Conservation (phyloP, 768 basidiomycete genomes). For the Pleurotus salmoneostramineus region DNA sequence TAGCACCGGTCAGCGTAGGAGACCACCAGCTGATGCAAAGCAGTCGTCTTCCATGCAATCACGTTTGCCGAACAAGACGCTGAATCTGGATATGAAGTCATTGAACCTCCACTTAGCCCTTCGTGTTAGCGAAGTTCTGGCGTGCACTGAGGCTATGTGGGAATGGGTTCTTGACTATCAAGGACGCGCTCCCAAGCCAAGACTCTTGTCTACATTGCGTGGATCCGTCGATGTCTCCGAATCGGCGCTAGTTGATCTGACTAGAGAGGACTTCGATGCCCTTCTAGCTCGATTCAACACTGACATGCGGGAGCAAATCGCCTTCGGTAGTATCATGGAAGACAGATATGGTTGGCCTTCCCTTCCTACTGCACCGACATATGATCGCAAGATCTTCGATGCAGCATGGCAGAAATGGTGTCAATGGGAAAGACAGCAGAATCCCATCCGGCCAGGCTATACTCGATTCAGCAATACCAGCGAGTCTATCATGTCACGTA, state of each 20-base stretch:
- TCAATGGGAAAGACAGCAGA: conserved; percentile 37
- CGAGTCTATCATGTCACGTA: conserved; percentile 3
- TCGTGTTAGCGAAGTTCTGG: conserved; percentile 61
- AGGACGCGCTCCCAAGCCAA: conserved; percentile 14
- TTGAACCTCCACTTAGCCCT: conserved; percentile 63
- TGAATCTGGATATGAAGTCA: conserved; percentile 53
- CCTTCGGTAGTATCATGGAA: conserved; percentile 37
- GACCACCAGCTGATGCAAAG: neutral
- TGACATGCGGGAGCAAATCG: conserved; percentile 63
- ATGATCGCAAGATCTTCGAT: conserved; percentile 54
- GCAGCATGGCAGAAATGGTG: conserved; percentile 56
- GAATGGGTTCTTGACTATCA: conserved; percentile 62
- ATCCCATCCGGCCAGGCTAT: conserved; percentile 9
- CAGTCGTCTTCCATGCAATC: conserved; percentile 14
- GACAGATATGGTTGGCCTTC: conserved; percentile 48
- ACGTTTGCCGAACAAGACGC: conserved; percentile 47
- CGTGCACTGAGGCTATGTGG: conserved; percentile 78
- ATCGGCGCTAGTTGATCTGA: conserved; percentile 41
- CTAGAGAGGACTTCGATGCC: conserved; percentile 58
- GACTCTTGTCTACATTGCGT: conserved; percentile 2
- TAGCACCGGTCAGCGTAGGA: neutral
- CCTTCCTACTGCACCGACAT: conserved; percentile 33
- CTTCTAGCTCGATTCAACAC: conserved; percentile 55
- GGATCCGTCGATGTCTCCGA: conserved; percentile 5
- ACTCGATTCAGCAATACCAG: conserved; percentile 1